Percentiles rank a stretch among this genome's conserved stretches.
Conservation (phyloP, 129 eudicot species). For the Deinandra increscens region DNA sequence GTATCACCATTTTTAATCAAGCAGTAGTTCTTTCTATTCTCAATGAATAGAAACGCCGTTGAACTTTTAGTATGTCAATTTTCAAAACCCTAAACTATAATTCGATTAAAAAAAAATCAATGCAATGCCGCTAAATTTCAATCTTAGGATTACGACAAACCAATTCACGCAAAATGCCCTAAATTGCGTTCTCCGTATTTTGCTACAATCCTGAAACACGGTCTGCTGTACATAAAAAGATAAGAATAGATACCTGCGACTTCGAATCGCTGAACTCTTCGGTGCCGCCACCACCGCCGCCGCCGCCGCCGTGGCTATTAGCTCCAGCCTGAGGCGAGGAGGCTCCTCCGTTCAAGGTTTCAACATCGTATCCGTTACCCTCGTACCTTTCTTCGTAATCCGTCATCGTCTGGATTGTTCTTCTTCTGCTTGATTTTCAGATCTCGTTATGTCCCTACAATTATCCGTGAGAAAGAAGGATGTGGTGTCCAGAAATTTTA, state of each 20-base stretch:
- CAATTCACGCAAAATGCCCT: neutral
- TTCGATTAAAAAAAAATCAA: neutral
- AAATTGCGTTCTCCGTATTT: neutral
- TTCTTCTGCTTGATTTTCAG: slow-evolving; percentile 3
- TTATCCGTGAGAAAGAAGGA: neutral
- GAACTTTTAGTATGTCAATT: neutral
- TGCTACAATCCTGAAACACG: slow-evolving; percentile 13
- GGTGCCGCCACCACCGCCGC: slow-evolving; percentile 35
- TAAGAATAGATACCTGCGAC: slow-evolving; percentile 41
- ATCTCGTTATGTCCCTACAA: slow-evolving; percentile 17
- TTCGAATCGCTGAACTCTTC: slow-evolving; percentile 51
- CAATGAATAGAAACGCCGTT: neutral
- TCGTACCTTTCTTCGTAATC: slow-evolving; percentile 59
- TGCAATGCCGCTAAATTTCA: neutral
- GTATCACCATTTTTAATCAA: neutral
- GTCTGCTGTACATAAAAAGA: slow-evolving; percentile 1
- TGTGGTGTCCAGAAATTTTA: slow-evolving; percentile 9
- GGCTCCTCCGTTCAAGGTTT: slow-evolving; percentile 30
- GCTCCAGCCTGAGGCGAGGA: slow-evolving; percentile 45
- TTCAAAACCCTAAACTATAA: slow-evolving; percentile 15
- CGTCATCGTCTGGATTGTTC: slow-evolving; percentile 36
- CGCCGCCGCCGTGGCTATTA: slow-evolving; percentile 38
- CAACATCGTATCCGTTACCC: slow-evolving; percentile 55
- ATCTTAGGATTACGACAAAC: neutral
- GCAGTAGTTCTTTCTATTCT: neutral